Conservation (phyloP, 768 basidiomycete species). For the Trametes sanguinea region DNA sequence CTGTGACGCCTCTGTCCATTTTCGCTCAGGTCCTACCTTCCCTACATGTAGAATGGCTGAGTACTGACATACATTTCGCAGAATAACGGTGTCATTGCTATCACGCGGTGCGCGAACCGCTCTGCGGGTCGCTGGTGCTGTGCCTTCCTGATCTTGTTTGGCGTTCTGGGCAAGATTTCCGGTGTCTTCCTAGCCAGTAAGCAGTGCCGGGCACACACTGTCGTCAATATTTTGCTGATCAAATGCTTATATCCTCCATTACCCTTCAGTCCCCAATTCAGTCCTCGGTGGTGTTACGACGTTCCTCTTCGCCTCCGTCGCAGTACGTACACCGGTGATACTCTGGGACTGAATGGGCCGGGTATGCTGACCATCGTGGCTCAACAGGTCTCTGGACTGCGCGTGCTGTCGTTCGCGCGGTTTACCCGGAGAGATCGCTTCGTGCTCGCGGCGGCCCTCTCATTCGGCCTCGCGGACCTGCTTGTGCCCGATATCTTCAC, state of each 20-base stretch:
- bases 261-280: conserved; percentile 61
- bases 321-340: conserved; percentile 17
- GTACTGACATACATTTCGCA: conserved; percentile 27
- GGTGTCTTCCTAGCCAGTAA: conserved; percentile 79
- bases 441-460: conserved; percentile 66
- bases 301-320: conserved; percentile 80
- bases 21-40: conserved; percentile 58
- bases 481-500: conserved; percentile 68
- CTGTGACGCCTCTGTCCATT: conserved; percentile 76
- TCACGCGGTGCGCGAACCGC: conserved; percentile 84
- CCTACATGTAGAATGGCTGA: neutral
- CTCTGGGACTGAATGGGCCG: no score
- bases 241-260: neutral
- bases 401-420: conserved; percentile 60
- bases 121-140: conserved; percentile 81
- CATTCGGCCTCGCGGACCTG: conserved; percentile 72
- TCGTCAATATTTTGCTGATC: neutral
- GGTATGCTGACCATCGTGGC: no score
- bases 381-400: conserved; percentile 55
- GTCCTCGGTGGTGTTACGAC: conserved; percentile 87
- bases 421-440: conserved; percentile 69
- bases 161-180: conserved; percentile 78
- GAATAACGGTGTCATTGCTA: conserved; percentile 82
- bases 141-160: conserved; percentile 76
- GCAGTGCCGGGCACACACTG: conserved; percentile 22